phyloP scores from a whole-genome alignment of 176 grass and related monocot genomes.

The Cocos nucifera region DNA sequence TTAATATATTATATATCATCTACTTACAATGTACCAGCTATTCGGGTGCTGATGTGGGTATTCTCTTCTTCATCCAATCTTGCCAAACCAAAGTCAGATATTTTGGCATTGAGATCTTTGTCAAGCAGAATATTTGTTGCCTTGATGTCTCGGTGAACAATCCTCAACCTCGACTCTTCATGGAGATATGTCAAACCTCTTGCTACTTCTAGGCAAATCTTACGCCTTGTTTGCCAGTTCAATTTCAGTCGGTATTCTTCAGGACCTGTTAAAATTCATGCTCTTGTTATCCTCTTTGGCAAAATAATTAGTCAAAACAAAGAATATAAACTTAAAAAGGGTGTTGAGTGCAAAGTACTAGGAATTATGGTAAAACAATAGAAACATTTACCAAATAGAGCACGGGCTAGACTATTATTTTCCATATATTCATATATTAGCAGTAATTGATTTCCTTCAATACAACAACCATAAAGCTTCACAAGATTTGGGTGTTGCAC shows the following conservation, averaged over 20 bases:
- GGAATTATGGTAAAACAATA: background rate
- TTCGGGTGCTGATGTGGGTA: constrained; percentile 56
- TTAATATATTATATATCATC: too few relatives aligned
- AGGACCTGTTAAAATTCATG: constrained; percentile 25
- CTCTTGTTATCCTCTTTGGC: background rate
- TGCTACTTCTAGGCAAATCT: constrained; percentile 68
- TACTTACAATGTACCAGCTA: constrained; percentile 84
- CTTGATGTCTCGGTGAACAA: constrained; percentile 91
- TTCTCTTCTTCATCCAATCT: constrained; percentile 67
- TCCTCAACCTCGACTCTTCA: constrained; percentile 79
- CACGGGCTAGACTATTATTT: constrained; percentile 16
- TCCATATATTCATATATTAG: constrained; percentile 12
- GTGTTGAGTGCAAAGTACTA: background rate
- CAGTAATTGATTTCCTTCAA: constrained; percentile 4
- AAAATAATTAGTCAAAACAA: too few relatives aligned
- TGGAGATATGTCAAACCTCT: constrained; percentile 75
- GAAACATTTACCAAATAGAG: constrained; percentile 1
- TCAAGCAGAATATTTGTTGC: constrained; percentile 82
- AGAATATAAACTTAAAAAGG: background rate
- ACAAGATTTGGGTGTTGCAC: constrained; percentile 10
- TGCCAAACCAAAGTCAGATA: constrained; percentile 90
- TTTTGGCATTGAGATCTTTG: constrained; percentile 70
- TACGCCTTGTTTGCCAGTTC: constrained; percentile 55
- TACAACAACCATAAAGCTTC: constrained; percentile 16
- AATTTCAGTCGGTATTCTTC: constrained; percentile 45